Evolutionary conservation across 257 asterid genomes (phyloP), one percentile per base, ranked within the genome.

Genomic region (Cinchona pubescens): DNA sequence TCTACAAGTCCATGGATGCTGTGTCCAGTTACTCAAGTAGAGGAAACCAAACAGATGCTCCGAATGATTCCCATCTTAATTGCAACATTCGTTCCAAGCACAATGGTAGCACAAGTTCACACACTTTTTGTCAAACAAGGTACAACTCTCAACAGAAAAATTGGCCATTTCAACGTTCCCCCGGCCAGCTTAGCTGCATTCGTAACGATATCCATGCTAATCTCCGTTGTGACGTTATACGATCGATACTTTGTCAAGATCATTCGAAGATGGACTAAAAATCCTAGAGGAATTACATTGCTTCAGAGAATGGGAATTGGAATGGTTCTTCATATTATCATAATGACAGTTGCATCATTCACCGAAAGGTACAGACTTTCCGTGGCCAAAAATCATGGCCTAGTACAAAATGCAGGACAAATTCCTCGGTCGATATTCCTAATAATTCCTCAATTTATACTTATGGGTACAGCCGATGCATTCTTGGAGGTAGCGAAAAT

Each of bases 301-400:
- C 90, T 94, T 11, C 97, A 94, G 25, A 86, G 97, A 43, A 90
- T 94, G 97, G 98, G 97, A 18, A 86, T 88, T 7, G 98, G 98
- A 4, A 84, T 90, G 88, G 46, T 76, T 40, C 64, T 94, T 4
- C 97, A 94, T 83, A 71, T 87, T 65, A 5, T 84, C 11, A 87
- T 94, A 75, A 94, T 92, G 97, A 75, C 72, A 0, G 83, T 94
- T 11, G 96, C 98, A 2, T 84, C 92, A 3, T 29, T 87, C 0
- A 80, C 85, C 1, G 97, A 94, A 67, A 77, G 83, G 68, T 73
- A 86, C 32, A 80, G 97, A 66, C 89, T 89, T 12, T 76, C 76
- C 3, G 94, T 88, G 7, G 97, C 97, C 0, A 83, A 66, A 56
- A 82, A 75, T 0, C 78, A 88, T 62, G 89, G 84, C 59, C 69